Evolutionary conservation across 73 alveolate genomes (phyloP).

Genomic region (Breviolum minutum): DNA sequence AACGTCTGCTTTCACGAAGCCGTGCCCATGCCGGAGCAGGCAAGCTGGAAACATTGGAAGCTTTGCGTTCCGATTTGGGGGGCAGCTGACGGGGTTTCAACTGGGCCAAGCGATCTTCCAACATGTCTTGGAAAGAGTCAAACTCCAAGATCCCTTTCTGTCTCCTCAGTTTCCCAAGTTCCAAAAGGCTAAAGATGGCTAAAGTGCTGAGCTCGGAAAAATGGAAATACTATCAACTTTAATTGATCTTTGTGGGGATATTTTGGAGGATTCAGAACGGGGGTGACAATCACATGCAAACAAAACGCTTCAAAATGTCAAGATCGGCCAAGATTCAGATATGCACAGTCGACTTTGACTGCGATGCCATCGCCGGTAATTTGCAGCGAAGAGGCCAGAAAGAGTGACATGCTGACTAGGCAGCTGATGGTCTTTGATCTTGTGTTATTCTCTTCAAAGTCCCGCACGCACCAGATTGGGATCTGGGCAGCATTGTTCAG

Average conservation of each 20-base stretch:
- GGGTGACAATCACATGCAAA: no score
- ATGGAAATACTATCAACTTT: no score
- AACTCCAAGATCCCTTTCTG: slow-evolving; percentile 3
- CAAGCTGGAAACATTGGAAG: background rate
- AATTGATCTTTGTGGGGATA: background rate
- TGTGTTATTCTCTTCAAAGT: background rate
- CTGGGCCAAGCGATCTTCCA: background rate
- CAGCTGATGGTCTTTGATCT: background rate
- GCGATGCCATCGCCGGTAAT: slow-evolving; percentile 44
- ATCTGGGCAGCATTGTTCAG: slow-evolving; percentile 66
- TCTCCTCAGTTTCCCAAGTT: background rate
- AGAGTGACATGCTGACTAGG: slow-evolving; percentile 40
- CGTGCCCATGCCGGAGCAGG: slow-evolving; percentile 19
- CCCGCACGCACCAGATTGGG: slow-evolving; percentile 42
- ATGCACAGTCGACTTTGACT: slow-evolving; percentile 20
- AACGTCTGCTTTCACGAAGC: background rate
- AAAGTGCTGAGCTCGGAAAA: background rate
- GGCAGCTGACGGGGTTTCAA: background rate
- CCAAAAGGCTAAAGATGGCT: background rate
- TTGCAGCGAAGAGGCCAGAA: slow-evolving; percentile 38
- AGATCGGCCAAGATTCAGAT: background rate
- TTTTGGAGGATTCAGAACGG: background rate
- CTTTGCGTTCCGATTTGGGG: background rate
- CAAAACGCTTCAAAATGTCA: background rate
- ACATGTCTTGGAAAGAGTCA: background rate